Base-by-base conservation (phyloP, 345 rosid genomes). In the Schrenkiella parvula region DNA sequence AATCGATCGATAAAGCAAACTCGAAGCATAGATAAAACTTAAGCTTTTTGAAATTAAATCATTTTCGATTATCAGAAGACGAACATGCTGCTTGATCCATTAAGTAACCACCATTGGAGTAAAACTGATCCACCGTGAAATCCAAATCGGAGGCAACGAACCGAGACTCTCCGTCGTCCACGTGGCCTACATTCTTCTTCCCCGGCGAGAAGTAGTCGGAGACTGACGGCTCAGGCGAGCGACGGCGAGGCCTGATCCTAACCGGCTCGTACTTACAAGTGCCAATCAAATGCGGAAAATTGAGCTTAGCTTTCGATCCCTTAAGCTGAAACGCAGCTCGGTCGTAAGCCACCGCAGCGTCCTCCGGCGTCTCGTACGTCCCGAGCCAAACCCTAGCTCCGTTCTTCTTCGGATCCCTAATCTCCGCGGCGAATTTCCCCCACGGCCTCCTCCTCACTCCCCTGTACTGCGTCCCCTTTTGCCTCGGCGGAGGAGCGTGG, bases 391-490 rank as follows among this genome's bases (percentile, higher is more conserved):
- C 65, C 58, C 92, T 84, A 0, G 89, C 82, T 1, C 90, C 89
- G 15, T 84, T 87, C 72, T 76, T 86, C 77, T 84, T 84, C 15
- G 88, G 89, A 50, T 83, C 90, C 25, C 89, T 80, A 0, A 89
- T 83, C 85, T 87, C 92, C 22, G 92, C 92, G 31, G 88, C 90
- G 42, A 73, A 87, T 54, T 83, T 87, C 50, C 95, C 92, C 95
- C 90, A 85, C 5, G 90, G 88, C 60, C 95, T 66, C 48, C 82
- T 78, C 81, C 86, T 72, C 55, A 75, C 84, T 3, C 82, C 82
- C 14, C 72, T 72, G 64, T 75, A 88, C 47, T 76, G 87, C 74
- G 65, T 78, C 51, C 75, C 82, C 29, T 64, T 55, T 4, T 72
- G 73, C 47, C 46, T 70, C 66, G 65, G 60, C 32, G 52, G 14